phyloP scores from a whole-genome alignment of 768 basidiomycete species.

The Neoboletus brunneissimus region DNA sequence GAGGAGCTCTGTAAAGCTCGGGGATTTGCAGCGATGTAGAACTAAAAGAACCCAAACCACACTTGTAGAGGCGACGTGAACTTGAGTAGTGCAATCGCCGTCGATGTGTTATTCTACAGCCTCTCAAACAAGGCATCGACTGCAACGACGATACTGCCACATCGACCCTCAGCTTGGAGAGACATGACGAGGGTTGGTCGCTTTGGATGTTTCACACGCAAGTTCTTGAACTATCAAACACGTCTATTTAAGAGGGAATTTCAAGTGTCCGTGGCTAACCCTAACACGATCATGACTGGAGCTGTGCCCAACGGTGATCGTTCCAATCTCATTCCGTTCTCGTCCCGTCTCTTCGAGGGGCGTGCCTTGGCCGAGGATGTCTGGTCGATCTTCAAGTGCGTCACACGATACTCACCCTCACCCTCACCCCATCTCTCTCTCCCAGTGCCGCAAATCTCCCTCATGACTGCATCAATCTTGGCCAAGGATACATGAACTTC shows the following conservation, averaged over 20 bases:
- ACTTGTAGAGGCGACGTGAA: no score
- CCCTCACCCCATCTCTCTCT: background rate
- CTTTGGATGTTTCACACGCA: background rate
- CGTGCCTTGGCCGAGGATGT: constrained; percentile 81
- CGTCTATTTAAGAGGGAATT: background rate
- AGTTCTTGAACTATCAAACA: background rate
- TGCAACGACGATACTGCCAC: background rate
- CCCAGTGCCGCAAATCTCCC: constrained; percentile 84
- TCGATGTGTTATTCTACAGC: no score
- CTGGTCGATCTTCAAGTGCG: constrained; percentile 87
- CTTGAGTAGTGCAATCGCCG: no score
- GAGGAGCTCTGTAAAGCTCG: no score
- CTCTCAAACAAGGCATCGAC: no score
- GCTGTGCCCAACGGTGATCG: constrained; percentile 31
- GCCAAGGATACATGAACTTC: constrained; percentile 95
- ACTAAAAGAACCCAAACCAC: no score
- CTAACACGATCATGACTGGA: background rate
- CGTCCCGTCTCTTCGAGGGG: constrained; percentile 70
- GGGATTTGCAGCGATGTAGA: no score
- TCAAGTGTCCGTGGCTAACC: background rate
- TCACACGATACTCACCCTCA: constrained; percentile 4
- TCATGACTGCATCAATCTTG: constrained; percentile 90
- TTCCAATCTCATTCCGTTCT: constrained; percentile 59
- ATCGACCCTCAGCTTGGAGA: background rate
- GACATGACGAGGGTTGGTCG: background rate